Evolutionary conservation across 345 rosid species (phyloP), one percentile per base, ranked within the genome.

Genomic region (Dovyalis caffra): DNA sequence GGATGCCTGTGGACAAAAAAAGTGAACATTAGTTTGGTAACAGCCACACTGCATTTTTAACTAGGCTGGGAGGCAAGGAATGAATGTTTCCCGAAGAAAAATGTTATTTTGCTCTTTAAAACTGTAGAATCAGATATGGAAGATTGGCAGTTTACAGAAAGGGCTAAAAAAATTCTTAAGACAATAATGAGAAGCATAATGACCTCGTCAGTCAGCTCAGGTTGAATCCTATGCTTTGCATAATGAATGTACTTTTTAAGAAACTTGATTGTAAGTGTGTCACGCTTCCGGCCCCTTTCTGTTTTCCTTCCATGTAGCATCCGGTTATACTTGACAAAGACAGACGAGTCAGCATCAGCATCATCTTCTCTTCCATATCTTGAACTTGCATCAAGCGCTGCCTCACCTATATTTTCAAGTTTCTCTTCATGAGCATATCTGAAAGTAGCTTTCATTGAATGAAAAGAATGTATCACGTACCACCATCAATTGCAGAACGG

Each of bases 221-320:
- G 98, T 79, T 89, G 88, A 82, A 93, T 89, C 78, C 97, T 89
- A 79, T 93, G 93, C 88, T 95, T 95, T 76, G 99, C 98, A 81
- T 95, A 95, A 82, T 95, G 99, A 77, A 95, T 93, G 66, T 89
- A 95, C 87, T 95, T 95, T 82, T 95, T 95, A 29, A 95, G 90
- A 79, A 95, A 93, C 76, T 89, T 90, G 70, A 91, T 86, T 38
- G 94, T 87, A 56, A 95, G 96, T 14, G 97, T 90, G 79, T 93
- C 91, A 34, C 87, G 87, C 76, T 90, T 91, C 66, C 78, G 91
- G 57, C 93, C 92, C 85, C 86, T 88, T 28, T 80, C 89, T 64
- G 77, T 82, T 89, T 82, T 89, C 86, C 80, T 90, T 63, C 98
- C 99, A 85, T 95, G 98, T 66, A 95, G 88, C 92, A 87, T 91